These are phyloP conservation scores for Zelopaecilomyces penicillatus DNA, from an alignment of 2,329 filamentous ascomycete species.

Conservation along the genomic window DNA sequence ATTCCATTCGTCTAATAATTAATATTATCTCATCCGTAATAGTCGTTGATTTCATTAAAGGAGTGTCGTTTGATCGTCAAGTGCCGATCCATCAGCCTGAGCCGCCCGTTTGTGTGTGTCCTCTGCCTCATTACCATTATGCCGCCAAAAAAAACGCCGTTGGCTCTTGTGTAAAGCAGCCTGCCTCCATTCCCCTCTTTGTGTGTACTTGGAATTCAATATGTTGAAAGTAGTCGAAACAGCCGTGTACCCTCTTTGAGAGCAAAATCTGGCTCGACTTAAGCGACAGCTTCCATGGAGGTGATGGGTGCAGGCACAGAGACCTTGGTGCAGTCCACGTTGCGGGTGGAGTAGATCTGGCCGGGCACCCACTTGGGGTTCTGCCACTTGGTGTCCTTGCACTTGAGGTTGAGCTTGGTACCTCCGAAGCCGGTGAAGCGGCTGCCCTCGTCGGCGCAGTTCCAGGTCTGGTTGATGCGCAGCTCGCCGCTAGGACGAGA, in stretches of 20 bases:
- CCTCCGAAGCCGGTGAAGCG: slow-evolving; percentile 21
- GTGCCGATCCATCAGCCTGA: too few relatives aligned
- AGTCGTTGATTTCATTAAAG: too few relatives aligned
- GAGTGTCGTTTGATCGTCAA: too few relatives aligned
- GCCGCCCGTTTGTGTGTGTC: too few relatives aligned
- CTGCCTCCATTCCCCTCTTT: not conserved
- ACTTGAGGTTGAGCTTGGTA: slow-evolving; percentile 19
- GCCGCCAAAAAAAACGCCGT: too few relatives aligned
- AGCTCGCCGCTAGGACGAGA: slow-evolving; percentile 27
- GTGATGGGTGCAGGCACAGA: slow-evolving; percentile 18
- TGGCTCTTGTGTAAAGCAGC: not conserved
- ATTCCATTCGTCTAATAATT: too few relatives aligned
- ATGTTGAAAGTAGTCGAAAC: too few relatives aligned
- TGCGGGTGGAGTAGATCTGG: slow-evolving; percentile 23
- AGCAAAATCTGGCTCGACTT: not conserved
- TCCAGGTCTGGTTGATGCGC: slow-evolving; percentile 41
- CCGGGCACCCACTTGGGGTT: slow-evolving; percentile 24
- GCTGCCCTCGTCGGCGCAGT: slow-evolving; percentile 32
- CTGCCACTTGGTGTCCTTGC: slow-evolving; percentile 18
- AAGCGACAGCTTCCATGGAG: slow-evolving; percentile 19
- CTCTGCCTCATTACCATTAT: too few relatives aligned
- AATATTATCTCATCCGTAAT: too few relatives aligned
- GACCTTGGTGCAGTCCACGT: slow-evolving; percentile 19
- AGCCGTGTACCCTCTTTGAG: not conserved
- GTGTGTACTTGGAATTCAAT: too few relatives aligned